phyloP scores from a whole-genome alignment of 139 green algal species.

The Chlamydomonas asymmetrica region DNA sequence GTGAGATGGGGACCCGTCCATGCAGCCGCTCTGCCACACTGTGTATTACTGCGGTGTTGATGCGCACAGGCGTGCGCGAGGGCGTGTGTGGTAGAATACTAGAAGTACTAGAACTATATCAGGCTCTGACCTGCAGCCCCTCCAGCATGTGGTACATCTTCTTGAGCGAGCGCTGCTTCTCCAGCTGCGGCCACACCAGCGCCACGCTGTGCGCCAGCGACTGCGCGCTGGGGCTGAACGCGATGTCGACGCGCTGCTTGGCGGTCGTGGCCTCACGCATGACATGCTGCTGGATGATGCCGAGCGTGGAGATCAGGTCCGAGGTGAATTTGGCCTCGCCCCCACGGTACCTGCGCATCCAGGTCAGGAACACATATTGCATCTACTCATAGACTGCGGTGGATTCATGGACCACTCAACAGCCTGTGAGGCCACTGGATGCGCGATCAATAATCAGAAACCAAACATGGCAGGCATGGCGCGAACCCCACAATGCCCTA shows the following conservation, averaged over 20 bases:
- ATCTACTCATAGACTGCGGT: no score
- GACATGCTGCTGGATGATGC: constrained; percentile 62
- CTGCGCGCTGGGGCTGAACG: constrained; percentile 35
- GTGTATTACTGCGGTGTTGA: not conserved
- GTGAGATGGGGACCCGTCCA: no score
- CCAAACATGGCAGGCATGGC: no score
- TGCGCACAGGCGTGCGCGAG: no score
- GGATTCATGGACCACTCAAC: no score
- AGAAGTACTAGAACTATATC: no score
- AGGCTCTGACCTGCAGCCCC: constrained; percentile 54
- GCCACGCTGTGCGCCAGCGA: constrained; percentile 39
- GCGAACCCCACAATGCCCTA: no score
- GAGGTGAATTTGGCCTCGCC: constrained; percentile 57
- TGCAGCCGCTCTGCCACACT: no score
- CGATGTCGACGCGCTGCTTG: constrained; percentile 54
- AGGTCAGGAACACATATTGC: no score
- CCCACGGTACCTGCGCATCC: constrained; percentile 46
- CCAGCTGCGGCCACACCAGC: constrained; percentile 45
- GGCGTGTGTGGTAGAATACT: no score
- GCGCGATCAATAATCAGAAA: no score
- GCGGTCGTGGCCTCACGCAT: constrained; percentile 59
- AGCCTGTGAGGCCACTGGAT: no score
- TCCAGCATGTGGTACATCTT: constrained; percentile 53
- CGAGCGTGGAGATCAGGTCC: constrained; percentile 67
- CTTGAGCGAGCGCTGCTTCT: constrained; percentile 45